Evolutionary conservation across 371 early-diverging fungal genomes (phyloP).

Genomic region (Syncephalastrum racemosum): DNA sequence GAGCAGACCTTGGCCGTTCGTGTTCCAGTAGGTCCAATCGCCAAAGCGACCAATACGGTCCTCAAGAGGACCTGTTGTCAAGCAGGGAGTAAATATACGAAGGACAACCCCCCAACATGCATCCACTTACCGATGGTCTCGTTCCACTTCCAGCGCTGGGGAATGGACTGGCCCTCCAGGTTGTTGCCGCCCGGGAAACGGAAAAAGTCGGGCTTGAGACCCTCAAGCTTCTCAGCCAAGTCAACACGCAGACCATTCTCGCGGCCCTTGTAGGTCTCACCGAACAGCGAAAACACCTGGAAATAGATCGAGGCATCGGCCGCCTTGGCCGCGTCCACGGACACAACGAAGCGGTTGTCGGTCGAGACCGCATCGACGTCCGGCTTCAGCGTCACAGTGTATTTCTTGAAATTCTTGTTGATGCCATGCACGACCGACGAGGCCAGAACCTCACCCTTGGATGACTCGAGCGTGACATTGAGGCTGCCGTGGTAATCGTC

Average conservation of each 20-base stretch:
- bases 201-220: conserved; percentile 22
- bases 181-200: conserved; percentile 34
- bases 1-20: conserved; percentile 27
- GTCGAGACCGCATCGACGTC: conserved; percentile 10
- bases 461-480: conserved; percentile 17
- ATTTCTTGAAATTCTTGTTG: conserved; percentile 15
- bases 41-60: conserved; percentile 23
- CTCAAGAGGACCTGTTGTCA: conserved; percentile 19
- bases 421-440: conserved; percentile 10
- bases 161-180: conserved; percentile 19
- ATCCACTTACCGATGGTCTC: conserved; percentile 17
- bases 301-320: conserved; percentile 19
- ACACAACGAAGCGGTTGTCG: conserved; percentile 19
- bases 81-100: no score
- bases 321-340: conserved; percentile 11
- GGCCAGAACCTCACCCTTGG: conserved; percentile 10
- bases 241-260: conserved; percentile 26
- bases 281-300: conserved; percentile 28
- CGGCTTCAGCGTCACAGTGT: conserved; percentile 9
- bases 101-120: background rate
- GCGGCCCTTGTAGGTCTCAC: conserved; percentile 23
- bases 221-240: conserved; percentile 16
- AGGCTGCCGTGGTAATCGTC: conserved; percentile 15
- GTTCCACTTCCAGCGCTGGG: conserved; percentile 26
- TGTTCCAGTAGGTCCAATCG: conserved; percentile 27